Evolutionary conservation across 2,329 filamentous ascomycete species (phyloP).

Genomic region (Phaeosphaeria sp.): DNA sequence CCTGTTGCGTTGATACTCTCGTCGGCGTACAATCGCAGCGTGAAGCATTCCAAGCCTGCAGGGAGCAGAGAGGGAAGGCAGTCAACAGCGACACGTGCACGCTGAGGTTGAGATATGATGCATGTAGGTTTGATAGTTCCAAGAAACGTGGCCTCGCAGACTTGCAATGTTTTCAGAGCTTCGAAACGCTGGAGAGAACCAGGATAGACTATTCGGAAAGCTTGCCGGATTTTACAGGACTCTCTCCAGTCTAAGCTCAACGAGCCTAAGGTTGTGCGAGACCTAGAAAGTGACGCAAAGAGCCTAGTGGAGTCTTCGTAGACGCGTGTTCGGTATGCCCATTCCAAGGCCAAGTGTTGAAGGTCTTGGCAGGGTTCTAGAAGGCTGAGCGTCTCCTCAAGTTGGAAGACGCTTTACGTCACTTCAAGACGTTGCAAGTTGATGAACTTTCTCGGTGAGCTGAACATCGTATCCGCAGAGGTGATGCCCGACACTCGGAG

Average conservation of each 20-base stretch:
- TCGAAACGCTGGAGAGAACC: slow-evolving; percentile 2
- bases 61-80: background rate
- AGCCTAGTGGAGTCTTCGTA: background rate
- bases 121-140: background rate
- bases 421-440: slow-evolving; percentile 30
- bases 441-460: background rate
- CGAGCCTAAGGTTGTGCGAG: background rate
- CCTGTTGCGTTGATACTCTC: background rate
- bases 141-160: background rate
- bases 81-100: background rate
- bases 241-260: background rate
- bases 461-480: background rate
- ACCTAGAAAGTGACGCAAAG: background rate
- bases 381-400: slow-evolving; percentile 15
- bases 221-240: background rate
- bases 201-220: background rate
- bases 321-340: slow-evolving; percentile 10
- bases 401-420: slow-evolving; percentile 17
- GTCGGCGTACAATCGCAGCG: background rate
- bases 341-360: slow-evolving; percentile 28
- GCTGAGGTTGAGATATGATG: background rate
- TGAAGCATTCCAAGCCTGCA: background rate
- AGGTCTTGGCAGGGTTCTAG: slow-evolving; percentile 19
- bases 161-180: slow-evolving; percentile 3
- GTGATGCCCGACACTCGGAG: slow-evolving; percentile 21